phyloP scores from a whole-genome alignment of 768 basidiomycete genomes.

The Cyclocybe cylindracea region DNA sequence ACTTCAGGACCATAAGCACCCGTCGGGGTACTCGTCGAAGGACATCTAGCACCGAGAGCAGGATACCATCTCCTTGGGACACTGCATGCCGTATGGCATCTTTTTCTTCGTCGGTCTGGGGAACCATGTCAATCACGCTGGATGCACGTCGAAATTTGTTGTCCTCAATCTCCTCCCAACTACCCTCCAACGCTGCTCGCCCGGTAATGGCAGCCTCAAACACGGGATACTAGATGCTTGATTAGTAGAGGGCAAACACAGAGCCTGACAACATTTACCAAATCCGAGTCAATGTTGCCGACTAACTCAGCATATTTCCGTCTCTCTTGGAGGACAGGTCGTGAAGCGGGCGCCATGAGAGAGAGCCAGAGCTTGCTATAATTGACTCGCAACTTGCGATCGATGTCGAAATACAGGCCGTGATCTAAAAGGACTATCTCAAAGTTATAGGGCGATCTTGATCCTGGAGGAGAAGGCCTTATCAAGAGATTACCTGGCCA shows the following conservation, averaged over 20 bases:
- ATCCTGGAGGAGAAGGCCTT: conserved; percentile 60
- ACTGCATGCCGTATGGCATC: conserved; percentile 84
- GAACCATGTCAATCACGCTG: conserved; percentile 73
- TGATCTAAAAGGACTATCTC: conserved; percentile 96
- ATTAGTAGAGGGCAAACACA: neutral
- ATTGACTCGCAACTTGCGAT: conserved; percentile 75
- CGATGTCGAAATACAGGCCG: conserved; percentile 91
- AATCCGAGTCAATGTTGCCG: conserved; percentile 86
- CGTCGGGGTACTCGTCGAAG: conserved; percentile 82
- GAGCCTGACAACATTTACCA: conserved; percentile 46
- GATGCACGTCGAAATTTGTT: conserved; percentile 61
- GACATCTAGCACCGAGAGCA: conserved; percentile 85
- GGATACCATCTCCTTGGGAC: conserved; percentile 76
- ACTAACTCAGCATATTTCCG: conserved; percentile 88
- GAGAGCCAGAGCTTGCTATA: conserved; percentile 91
- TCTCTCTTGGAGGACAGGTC: conserved; percentile 63
- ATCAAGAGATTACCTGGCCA: conserved; percentile 84
- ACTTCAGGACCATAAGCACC: conserved; percentile 80
- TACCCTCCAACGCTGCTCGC: conserved; percentile 71
- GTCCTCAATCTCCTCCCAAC: conserved; percentile 43
- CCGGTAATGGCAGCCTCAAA: conserved; percentile 97
- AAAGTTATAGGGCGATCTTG: conserved; percentile 89
- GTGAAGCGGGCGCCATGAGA: conserved; percentile 73
- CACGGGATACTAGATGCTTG: conserved; percentile 70
- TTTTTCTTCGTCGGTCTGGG: conserved; percentile 76